Percentiles rank a stretch among this genome's conserved stretches.
Conservation (phyloP, 2,329 filamentous ascomycete species). For the Fusarium redolens region DNA sequence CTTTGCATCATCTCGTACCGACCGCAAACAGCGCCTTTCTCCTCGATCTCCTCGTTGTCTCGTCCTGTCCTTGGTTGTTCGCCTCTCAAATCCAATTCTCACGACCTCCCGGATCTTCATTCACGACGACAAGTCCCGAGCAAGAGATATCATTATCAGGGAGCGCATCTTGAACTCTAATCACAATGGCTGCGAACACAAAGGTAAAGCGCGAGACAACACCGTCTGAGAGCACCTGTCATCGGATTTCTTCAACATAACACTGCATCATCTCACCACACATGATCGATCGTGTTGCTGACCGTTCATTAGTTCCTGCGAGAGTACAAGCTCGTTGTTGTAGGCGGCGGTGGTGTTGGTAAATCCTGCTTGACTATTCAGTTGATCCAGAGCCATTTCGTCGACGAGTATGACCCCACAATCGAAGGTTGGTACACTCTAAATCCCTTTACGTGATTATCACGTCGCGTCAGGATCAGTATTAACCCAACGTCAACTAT, state of each 20-base stretch:
- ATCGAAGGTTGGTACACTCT: conserved; percentile 82
- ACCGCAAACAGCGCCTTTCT: conserved; percentile 20
- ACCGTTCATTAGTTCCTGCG: conserved; percentile 73
- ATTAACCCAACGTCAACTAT: conserved; percentile 24
- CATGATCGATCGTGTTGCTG: conserved; percentile 29
- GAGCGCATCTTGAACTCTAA: conserved; percentile 36
- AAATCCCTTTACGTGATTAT: background rate
- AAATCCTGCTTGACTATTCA: conserved; percentile 99
- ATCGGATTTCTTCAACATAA: background rate
- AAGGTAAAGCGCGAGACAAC: conserved; percentile 46
- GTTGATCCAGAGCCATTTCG: conserved; percentile 95
- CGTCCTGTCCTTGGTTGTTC: conserved; percentile 21
- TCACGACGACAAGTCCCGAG: conserved; percentile 23
- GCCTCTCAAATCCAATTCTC: conserved; percentile 27
- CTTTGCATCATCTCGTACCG: conserved; percentile 18
- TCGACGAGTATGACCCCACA: conserved; percentile 99
- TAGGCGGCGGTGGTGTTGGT: conserved; percentile 97
- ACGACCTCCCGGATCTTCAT: conserved; percentile 30
- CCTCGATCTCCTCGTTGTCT: conserved; percentile 12
- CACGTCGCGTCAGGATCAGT: conserved; percentile 30
- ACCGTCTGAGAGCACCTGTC: background rate
- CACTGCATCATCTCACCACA: background rate
- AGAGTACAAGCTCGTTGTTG: conserved; percentile 96
- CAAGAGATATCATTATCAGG: conserved; percentile 29
- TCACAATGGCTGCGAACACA: conserved; percentile 52